These are phyloP conservation scores for Cephalotrichum gorgonifer DNA, from an alignment of 2,329 filamentous ascomycete genomes.

Conservation along the genomic window DNA sequence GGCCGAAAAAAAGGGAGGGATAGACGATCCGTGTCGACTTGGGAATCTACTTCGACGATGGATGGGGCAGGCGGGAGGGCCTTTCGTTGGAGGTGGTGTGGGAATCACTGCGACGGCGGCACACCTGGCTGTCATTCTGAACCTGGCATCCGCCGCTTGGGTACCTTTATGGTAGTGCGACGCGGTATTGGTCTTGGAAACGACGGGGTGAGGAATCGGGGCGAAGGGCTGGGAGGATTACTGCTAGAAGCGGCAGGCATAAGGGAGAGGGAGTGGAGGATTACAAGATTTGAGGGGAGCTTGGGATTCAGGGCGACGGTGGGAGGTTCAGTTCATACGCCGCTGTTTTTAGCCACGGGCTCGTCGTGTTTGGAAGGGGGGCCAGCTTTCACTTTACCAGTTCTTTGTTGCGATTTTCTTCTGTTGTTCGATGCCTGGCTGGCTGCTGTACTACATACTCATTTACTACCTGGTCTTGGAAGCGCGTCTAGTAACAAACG, in stretches of 20 bases:
- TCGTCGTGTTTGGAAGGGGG: not conserved
- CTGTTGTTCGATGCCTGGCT: constrained; percentile 1
- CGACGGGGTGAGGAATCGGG: not conserved
- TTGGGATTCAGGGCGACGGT: constrained; percentile 11
- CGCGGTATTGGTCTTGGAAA: not conserved
- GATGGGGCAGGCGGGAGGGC: not conserved
- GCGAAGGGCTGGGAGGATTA: not conserved
- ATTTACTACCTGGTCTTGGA: not conserved
- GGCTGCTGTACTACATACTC: not conserved
- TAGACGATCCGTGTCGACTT: constrained; percentile 7
- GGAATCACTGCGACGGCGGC: not conserved
- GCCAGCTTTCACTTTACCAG: constrained; percentile 11
- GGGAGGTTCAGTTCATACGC: constrained; percentile 11
- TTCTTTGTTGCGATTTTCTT: constrained; percentile 13
- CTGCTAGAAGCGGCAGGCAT: too few species aligned
- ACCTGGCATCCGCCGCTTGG: too few species aligned
- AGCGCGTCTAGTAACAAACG: not conserved
- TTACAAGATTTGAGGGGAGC: not conserved
- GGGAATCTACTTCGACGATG: not conserved
- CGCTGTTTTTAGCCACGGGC: constrained; percentile 17
- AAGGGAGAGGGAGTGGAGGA: not conserved
- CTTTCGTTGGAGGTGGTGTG: not conserved
- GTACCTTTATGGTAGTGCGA: not conserved
- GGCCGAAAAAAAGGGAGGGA: constrained; percentile 2
- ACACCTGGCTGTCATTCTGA: too few species aligned